Percentiles rank a stretch among this genome's conserved stretches.
These are phyloP conservation scores for Epichloe elymi DNA, from an alignment of 2,329 filamentous ascomycete species.

Conservation along the genomic window DNA sequence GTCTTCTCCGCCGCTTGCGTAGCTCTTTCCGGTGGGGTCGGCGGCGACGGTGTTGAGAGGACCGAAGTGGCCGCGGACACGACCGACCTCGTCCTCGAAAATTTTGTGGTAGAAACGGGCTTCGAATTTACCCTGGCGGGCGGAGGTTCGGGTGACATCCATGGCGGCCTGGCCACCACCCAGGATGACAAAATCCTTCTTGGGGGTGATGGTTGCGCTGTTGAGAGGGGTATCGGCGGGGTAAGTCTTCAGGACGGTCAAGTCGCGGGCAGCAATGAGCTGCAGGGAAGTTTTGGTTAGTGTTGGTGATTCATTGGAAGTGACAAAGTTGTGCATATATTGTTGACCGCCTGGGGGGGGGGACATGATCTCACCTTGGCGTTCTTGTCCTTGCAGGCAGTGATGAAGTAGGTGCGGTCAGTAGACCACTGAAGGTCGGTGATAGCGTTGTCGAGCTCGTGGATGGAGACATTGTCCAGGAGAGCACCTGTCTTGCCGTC, in stretches of 20 bases:
- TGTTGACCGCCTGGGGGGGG: no score
- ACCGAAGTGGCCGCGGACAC: constrained; percentile 94
- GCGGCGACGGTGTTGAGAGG: constrained; percentile 92
- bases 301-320: no score
- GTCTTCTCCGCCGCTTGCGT: constrained; percentile 93
- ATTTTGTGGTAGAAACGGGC: constrained; percentile 99
- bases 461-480: constrained; percentile 66
- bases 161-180: constrained; percentile 97
- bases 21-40: constrained; percentile 81
- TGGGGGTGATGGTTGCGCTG: constrained; percentile 82
- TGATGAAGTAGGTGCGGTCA: constrained; percentile 97
- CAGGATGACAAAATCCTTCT: constrained; percentile 96
- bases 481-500: constrained; percentile 86
- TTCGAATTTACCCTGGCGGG: constrained; percentile 97
- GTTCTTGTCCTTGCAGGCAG: constrained; percentile 93
- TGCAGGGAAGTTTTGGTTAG: constrained; percentile 15
- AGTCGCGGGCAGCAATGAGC: constrained; percentile 74
- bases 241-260: constrained; percentile 89
- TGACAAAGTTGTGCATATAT: no score
- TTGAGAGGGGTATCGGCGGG: constrained; percentile 87
- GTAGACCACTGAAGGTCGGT: constrained; percentile 90
- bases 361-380: constrained; percentile 51
- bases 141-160: constrained; percentile 91
- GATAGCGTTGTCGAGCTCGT: constrained; percentile 72
- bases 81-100: constrained; percentile 96